Evolutionary conservation across 345 rosid genomes (phyloP).

Genomic region (Trapa bicornis): DNA sequence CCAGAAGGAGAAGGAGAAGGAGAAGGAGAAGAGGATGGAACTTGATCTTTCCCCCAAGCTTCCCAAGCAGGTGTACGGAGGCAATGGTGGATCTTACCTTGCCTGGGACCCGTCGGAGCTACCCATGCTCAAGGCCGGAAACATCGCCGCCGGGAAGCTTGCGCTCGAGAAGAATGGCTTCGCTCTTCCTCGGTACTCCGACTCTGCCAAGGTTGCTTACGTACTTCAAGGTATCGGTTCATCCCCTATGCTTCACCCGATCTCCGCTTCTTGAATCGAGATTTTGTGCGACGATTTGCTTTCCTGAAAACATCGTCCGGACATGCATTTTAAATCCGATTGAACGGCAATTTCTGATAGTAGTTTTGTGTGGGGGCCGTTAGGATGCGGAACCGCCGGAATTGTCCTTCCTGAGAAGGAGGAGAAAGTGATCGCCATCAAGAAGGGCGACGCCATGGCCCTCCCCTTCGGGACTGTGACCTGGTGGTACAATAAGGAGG

Average conservation of each 20-base stretch:
- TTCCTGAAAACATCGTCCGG: too few relatives aligned
- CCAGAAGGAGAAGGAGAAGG: too few relatives aligned
- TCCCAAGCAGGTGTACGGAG: constrained; percentile 54
- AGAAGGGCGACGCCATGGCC: constrained; percentile 83
- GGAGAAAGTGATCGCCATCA: constrained; percentile 68
- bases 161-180: constrained; percentile 71
- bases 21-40: constrained; percentile 27
- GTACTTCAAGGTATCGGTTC: constrained; percentile 58
- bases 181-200: constrained; percentile 79
- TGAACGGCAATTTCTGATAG: too few relatives aligned
- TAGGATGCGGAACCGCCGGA: constrained; percentile 52
- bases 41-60: constrained; percentile 74
- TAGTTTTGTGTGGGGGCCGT: too few relatives aligned
- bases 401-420: constrained; percentile 73
- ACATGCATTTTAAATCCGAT: too few relatives aligned
- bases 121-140: constrained; percentile 58
- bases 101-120: constrained; percentile 76
- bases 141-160: constrained; percentile 87
- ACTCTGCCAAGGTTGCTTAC: constrained; percentile 81
- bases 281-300: too few relatives aligned
- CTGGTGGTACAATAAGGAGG: constrained; percentile 86
- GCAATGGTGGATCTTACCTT: constrained; percentile 64
- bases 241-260: neutral
- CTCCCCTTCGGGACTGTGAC: constrained; percentile 80
- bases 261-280: neutral